Evolutionary conservation across 208 protist genomes (phyloP), one percentile per base, ranked within the genome.

Genomic region (Acanthamoeba lenticulata): DNA sequence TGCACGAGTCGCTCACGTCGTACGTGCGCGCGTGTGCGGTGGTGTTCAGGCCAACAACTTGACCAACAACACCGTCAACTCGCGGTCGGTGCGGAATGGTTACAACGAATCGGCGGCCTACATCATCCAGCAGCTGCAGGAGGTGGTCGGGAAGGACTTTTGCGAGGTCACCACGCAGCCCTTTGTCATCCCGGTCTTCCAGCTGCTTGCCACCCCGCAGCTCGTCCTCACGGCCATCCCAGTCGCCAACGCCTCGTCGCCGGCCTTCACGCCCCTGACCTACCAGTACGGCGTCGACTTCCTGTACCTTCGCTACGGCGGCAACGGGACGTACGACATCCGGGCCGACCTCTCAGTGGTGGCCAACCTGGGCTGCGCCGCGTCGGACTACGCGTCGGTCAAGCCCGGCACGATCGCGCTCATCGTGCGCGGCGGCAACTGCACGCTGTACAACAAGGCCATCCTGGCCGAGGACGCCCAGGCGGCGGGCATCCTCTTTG

Each of bases 161-260:
- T 81, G 72, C 19, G 72, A 81, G 42, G 72, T 81, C 1, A 36
- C 72, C 36, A 81, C 72, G 5, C 81, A 89, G 34, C 13, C 34
- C 81, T 89, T 89, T 55, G 81, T 89, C 24, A 45, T 89, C n/a
- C 81, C 81, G 5, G 81, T 89, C 38, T 89, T 65, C 40, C 44
- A 55, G 27, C 47, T 65, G 47, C 34, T 89, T 17, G 81, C 9
- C 49, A 65, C 2, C 24, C 81, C 81, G 5, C 38, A 40, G 44
- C 81, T 89, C 29, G 42, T 44, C 15, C 81, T 89, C 29, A 32
- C n/a, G 4, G 29, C 67, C 27, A 36, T 77, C 67, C 1, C 52
- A n/a, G n/a, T n/a, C 13, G 81, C 27, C 81, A 89, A 67, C 49
- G 49, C 15, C 27, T 89, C 52, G n/a, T n/a, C n/a, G n/a, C n/a